Percentiles rank a stretch among this genome's conserved stretches.
These are phyloP conservation scores for Cinnamomum micranthum DNA, from an alignment of 164 flowering plant genomes.

Conservation along the genomic window DNA sequence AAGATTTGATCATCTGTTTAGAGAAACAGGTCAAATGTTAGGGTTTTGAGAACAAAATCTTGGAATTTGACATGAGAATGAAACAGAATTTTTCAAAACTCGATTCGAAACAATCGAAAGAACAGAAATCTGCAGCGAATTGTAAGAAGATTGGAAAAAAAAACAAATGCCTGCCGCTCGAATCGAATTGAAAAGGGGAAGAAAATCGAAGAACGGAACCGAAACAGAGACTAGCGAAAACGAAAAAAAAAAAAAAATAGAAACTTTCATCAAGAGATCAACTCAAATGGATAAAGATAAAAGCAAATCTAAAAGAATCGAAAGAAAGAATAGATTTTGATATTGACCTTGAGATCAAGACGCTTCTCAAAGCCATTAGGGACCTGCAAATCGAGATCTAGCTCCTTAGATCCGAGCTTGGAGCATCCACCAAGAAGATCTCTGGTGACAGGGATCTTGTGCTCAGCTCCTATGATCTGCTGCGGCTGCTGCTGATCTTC, in stretches of 20 bases:
- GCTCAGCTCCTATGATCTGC: constrained; percentile 5
- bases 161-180: no score
- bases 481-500: constrained; percentile 20
- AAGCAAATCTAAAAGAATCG: neutral
- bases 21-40: no score
- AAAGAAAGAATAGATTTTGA: neutral
- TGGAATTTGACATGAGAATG: no score
- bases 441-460: constrained; percentile 43
- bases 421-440: constrained; percentile 60
- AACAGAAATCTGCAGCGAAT: no score
- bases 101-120: no score
- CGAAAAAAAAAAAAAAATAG: neutral
- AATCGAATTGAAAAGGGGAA: no score
- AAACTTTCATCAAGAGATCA: neutral
- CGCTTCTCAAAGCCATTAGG: constrained; percentile 47
- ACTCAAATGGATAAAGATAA: no score
- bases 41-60: no score
- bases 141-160: no score
- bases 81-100: no score
- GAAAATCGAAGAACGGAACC: no score
- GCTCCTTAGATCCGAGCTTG: constrained; percentile 44
- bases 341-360: constrained; percentile 26
- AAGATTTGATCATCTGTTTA: no score
- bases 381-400: constrained; percentile 80
- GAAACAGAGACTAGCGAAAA: neutral